Evolutionary conservation across 257 asterid genomes (phyloP).

Genomic region (Echites panduratus): DNA sequence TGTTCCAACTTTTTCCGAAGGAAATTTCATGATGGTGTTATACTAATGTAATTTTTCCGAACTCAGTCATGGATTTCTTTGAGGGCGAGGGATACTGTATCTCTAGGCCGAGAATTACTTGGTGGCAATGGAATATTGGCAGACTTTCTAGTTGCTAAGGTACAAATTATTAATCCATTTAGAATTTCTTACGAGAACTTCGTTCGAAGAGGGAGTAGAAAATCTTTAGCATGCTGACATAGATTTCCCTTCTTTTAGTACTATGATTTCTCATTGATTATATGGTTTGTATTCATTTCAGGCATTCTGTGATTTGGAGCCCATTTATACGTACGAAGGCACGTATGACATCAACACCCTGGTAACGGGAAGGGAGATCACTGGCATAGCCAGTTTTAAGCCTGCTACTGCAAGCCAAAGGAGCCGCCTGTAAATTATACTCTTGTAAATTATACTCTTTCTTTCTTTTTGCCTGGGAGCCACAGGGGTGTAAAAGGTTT

Average conservation of each 20-base stretch:
- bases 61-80: conserved; percentile 74
- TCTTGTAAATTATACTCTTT: background rate
- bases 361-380: conserved; percentile 88
- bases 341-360: conserved; percentile 95
- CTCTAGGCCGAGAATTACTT: conserved; percentile 86
- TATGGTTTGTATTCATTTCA: conserved; percentile 11
- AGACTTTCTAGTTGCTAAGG: conserved; percentile 88
- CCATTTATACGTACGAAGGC: conserved; percentile 89
- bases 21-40: conserved; percentile 2
- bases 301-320: conserved; percentile 99
- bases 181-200: background rate
- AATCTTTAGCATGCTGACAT: background rate
- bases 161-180: conserved; percentile 15
- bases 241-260: background rate
- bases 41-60: background rate
- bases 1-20: background rate
- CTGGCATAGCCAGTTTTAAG: conserved; percentile 82
- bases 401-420: conserved; percentile 46
- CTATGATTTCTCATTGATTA: background rate
- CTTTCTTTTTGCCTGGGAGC: no score
- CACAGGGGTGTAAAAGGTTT: no score
- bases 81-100: conserved; percentile 78
- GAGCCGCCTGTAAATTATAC: conserved; percentile 56
- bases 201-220: background rate
- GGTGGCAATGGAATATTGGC: conserved; percentile 88